These are phyloP conservation scores for Boletellus ananas DNA, from an alignment of 768 basidiomycete species.

Conservation along the genomic window DNA sequence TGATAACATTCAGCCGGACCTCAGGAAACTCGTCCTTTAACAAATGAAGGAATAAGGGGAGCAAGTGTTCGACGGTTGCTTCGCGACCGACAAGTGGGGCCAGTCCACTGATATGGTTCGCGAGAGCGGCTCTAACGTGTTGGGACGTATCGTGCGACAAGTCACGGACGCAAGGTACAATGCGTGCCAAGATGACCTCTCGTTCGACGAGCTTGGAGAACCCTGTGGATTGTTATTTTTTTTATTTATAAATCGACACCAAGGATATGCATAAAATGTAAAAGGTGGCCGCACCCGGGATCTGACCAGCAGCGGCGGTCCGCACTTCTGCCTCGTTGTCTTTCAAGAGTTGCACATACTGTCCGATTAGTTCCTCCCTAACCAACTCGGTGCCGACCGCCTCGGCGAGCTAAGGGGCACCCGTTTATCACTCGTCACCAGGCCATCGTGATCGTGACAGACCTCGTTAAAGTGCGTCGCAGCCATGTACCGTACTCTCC, in stretches of 20 bases:
- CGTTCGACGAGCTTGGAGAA: constrained; percentile 92
- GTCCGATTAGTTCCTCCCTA: constrained; percentile 88
- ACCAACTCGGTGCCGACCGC: constrained; percentile 88
- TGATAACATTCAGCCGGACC: constrained; percentile 95
- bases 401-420: constrained; percentile 69
- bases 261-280: neutral
- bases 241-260: constrained; percentile 8
- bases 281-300: constrained; percentile 66
- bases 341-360: constrained; percentile 91
- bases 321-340: constrained; percentile 99
- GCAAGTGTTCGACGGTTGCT: constrained; percentile 91
- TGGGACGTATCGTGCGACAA: constrained; percentile 92
- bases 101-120: constrained; percentile 92
- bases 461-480: constrained; percentile 97
- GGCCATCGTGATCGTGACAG: constrained; percentile 10
- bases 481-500: constrained; percentile 99
- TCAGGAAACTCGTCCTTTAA: constrained; percentile 99
- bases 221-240: constrained; percentile 44
- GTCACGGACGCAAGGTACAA: constrained; percentile 94
- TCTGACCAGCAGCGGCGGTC: constrained; percentile 93
- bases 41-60: constrained; percentile 93
- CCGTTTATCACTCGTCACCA: neutral
- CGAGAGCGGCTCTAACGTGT: constrained; percentile 95
- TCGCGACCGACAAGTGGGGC: constrained; percentile 93
- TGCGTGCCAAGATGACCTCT: constrained; percentile 88